Evolutionary conservation across 345 rosid genomes (phyloP), one percentile per base, ranked within the genome.

Genomic region (Gossypium thurberi): DNA sequence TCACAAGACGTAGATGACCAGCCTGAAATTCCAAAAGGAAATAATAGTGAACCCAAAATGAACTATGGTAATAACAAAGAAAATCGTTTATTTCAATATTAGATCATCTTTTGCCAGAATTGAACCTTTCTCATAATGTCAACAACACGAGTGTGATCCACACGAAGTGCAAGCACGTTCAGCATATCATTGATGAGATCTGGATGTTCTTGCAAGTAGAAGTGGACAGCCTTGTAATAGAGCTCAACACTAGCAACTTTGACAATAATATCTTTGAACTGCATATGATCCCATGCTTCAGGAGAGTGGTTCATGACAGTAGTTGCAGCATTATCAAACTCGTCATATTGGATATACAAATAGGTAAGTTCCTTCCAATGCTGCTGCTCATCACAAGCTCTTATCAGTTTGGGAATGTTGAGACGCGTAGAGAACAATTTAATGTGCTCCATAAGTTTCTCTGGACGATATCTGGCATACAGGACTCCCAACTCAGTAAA

Each of bases 221-320:
- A 95, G 82, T 92, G 99, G 72, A 95, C 99, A 4, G 98, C 96
- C 85, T 92, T 95, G 74, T 95, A 95, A 80, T 95, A 95, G 42
- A 95, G 79, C 74, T 95, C 99, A 44, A 95, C 99, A 77, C 85
- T 95, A 7, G 97, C 98, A 82, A 95, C 97, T 87, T 95, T 95
- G 58, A 89, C 97, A 0, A 85, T 84, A 47, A 91, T 91, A 78
- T 95, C 99, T 79, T 92, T 95, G 81, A 92, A 95, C 78, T 90
- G 99, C 98, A 95, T 88, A 91, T 95, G 99, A 72, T 95, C 99
- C 99, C 99, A 95, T n/a, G 99, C 99, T 84, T 91, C 98, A 1
- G 99, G 99, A 51, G 99, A 95, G 86, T 95, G 99, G 75, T 95
- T 92, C 99, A 95, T 95, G 57, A 95, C 89, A 40, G 99, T 95